Base-by-base conservation (phyloP, 768 basidiomycete species). In the Auriscalpium microsporum region DNA sequence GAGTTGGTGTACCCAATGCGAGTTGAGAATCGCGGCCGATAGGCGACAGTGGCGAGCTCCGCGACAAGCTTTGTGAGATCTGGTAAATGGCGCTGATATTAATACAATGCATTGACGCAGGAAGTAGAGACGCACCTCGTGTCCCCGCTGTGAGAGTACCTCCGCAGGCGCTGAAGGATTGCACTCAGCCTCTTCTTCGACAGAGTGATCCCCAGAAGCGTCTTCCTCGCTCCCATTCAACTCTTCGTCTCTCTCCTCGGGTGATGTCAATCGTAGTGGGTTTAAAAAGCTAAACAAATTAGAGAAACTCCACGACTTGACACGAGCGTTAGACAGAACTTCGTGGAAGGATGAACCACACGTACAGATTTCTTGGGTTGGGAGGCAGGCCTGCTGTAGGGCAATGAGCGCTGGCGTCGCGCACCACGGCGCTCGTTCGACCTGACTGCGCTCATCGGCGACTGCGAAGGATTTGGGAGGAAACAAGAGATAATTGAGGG, bases 401-500 rank as follows among this genome's bases (percentile, higher is more conserved):
- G 86, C 3, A 75, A 76, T n/a, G 79, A 71, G 37, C 68, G 56
- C 14, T 60, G 56, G 48, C 35, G 50, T 38, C 62, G 62, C 45
- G 46, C 16, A 2, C 51, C 48, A 38, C 60, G 59, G 36, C 57
- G 56, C 35, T 72, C 76, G 62, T 63, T 72, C 36, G 68, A 70
- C 67, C 84, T 77, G 62, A 79, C 69, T 40, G 76, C 81, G 63
- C 83, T 83, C 84, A 86, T 86, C 40, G 17, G 42, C 13, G 45
- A 33, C 10, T 45, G 4, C 42, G 16, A 1, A 5, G 45, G 14
- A 34, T 21, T 21, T 14, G 53, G 45, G 16, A 37, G 45, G 17
- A 4, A 21, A 28, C 16, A 36, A 45, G 37, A 40, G 17, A n/a
- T n/a, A 37, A 52, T 23, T 14, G 50, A 21, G 17, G n/a, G 21